Evolutionary conservation across 257 asterid genomes (phyloP), one percentile per base, ranked within the genome.

Genomic region (Marsdenia floribunda): DNA sequence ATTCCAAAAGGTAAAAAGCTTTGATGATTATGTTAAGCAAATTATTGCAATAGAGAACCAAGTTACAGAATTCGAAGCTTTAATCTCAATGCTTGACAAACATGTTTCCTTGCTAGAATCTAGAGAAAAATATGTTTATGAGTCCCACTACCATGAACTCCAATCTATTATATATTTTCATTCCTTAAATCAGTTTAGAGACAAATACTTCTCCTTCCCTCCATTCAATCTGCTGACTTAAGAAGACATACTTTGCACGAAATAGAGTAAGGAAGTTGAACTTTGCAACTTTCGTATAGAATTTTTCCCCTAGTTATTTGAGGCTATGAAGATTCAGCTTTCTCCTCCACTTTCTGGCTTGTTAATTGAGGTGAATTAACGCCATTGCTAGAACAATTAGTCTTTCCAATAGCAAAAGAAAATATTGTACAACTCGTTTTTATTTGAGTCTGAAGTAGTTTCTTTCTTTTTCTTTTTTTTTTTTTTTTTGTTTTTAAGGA

Each of bases 41-140:
- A 88, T 91, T n/a, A 91, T 90, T 80, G 71, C 90, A 72, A 90
- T 93, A 82, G 97, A 91, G 76, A 80, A 82, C 57, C 96, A 91
- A 65, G 96, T 93, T 50, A 87, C 90, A 3, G 96, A 93, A 80
- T 87, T 91, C 52, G 97, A 93, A 87, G 97, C 96, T 76, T 97
- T 87, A 46, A 85, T 93, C 52, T 90, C 96, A 35, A 82, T 91
- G 98, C 97, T 93, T 50, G 94, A 90, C 79, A 87, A 87, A 75
- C 76, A 90, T 44, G 93, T 91, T 80, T 86, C 97, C n/a, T n/a
- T 81, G 80, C 82, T 91, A 76, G 98, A 93, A 87, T 86, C 97
- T 4, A 93, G 88, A 83, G 82, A 91, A 80, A 82, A 82, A 78
- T 84, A 96, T 77, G 87, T 77, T 44, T 83, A 86, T 82, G 95